Evolutionary conservation across 768 basidiomycete genomes (phyloP), one percentile per base, ranked within the genome.

Genomic region (Lentinula sp.): DNA sequence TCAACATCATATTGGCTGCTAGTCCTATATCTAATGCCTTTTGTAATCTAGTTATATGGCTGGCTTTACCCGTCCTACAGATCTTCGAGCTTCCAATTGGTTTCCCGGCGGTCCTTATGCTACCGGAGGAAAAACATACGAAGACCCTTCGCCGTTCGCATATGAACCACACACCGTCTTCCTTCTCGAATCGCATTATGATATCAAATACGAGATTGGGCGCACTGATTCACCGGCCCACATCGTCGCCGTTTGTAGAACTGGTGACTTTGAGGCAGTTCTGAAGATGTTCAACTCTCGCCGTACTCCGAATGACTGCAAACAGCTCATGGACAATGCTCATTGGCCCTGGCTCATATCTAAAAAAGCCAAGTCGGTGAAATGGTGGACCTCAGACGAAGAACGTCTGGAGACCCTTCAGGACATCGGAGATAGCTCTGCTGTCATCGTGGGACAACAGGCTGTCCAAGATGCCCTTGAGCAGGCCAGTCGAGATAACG

Each of bases 81-180:
- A 74, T 46, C 53, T 81, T 18, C 73, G 73, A 6, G 59, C 63
- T n/a, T 57, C 74, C 15, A 69, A 75, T 59, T 76, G 73, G 73
- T 75, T 73, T 46, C 66, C 68, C 9, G 75, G 75, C 18, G 74
- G 74, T 7, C 57, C 64, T 4, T 74, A 76, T 61, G 53, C 70
- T 15, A 61, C 63, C 10, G 40, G 60, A 3, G 57, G 64, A 5
- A 71, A 67, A 61, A 21, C 53, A 10, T 71, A 75, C 60, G 74
- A 74, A 52, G 54, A 67, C 6, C 74, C 75, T 21, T 59, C 67
- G 0, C 50, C 69, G 2, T 68, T 68, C 23, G 76, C 76, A 21
- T 82, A 80, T 64, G 68, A 65, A 21, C 64, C 74, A 5, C 71
- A 72, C 59, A 77, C 77, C 53, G 76, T 78, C 18, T 78, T 71